These are phyloP conservation scores for Silene conica DNA, from an alignment of 148 eudicot genomes.

Conservation along the genomic window DNA sequence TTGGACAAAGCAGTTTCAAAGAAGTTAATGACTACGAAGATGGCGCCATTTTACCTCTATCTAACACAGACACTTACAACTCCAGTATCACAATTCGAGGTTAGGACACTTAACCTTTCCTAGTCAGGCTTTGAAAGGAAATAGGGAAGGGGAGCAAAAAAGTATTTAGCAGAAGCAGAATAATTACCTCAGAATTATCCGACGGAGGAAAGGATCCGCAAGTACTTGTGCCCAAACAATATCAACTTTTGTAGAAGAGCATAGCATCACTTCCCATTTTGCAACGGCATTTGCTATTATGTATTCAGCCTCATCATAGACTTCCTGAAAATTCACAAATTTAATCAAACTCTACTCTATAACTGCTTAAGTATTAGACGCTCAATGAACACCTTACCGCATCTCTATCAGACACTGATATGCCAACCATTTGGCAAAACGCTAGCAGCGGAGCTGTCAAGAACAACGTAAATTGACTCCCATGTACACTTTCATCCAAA, in stretches of 20 bases:
- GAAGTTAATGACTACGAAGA: too few species aligned
- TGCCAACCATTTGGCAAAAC: constrained; percentile 82
- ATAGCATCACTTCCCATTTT: too few species aligned
- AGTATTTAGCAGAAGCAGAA: constrained; percentile 10
- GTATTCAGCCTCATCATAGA: constrained; percentile 58
- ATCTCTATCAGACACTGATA: constrained; percentile 40
- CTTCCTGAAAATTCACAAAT: constrained; percentile 45
- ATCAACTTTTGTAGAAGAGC: constrained; percentile 67
- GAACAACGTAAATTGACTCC: constrained; percentile 90
- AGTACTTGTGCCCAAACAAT: constrained; percentile 97
- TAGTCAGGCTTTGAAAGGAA: too few species aligned
- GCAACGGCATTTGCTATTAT: too few species aligned
- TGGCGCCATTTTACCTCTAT: too few species aligned
- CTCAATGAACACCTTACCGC: constrained; percentile 37
- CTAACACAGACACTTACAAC: too few species aligned
- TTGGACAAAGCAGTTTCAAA: too few species aligned
- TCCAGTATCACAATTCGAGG: too few species aligned
- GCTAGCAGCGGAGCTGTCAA: constrained; percentile 89
- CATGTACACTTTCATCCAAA: constrained; percentile 42
- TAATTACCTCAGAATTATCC: constrained; percentile 79
- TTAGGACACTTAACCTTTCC: too few species aligned
- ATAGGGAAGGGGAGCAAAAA: too few species aligned
- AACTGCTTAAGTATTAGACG: too few species aligned
- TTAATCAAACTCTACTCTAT: constrained; percentile 1
- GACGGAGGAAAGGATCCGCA: constrained; percentile 83